Conservation (phyloP, 2,329 filamentous ascomycete genomes). For the Bipolaris zeicola region DNA sequence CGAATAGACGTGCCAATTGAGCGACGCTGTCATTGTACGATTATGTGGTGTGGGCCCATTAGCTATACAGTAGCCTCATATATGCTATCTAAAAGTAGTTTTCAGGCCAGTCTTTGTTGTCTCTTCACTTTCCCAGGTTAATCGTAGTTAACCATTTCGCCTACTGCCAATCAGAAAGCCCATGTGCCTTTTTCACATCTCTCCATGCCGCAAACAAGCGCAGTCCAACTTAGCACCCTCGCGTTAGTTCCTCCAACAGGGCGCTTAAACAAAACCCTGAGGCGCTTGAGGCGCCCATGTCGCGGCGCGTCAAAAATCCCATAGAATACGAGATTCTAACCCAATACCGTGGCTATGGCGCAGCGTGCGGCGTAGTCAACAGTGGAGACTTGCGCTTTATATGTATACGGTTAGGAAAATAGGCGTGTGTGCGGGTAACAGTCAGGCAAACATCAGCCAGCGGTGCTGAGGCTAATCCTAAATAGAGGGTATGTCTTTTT, state of each 20-base stretch:
- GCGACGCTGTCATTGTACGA: neutral
- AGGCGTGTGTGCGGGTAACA: no score
- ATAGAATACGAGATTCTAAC: no score
- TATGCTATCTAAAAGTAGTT: neutral
- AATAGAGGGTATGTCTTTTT: no score
- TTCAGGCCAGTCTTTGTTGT: neutral
- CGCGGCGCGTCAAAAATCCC: no score
- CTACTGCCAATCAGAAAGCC: neutral
- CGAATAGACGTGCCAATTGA: neutral
- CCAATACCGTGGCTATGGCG: no score
- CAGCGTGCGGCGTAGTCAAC: no score
- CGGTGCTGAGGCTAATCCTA: no score
- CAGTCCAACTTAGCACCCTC: constrained; percentile 3
- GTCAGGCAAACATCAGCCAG: no score
- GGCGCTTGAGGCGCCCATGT: no score
- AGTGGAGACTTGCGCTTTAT: no score
- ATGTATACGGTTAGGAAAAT: no score
- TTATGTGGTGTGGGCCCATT: neutral
- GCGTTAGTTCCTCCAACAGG: neutral
- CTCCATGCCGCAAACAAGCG: neutral
- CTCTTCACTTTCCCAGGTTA: neutral
- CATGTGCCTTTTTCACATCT: neutral
- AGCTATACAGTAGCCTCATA: neutral
- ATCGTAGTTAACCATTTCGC: neutral
- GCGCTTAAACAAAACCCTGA: constrained; percentile 4